phyloP scores from a whole-genome alignment of 768 basidiomycete genomes.

The Tubosaeta brunneosetosa region DNA sequence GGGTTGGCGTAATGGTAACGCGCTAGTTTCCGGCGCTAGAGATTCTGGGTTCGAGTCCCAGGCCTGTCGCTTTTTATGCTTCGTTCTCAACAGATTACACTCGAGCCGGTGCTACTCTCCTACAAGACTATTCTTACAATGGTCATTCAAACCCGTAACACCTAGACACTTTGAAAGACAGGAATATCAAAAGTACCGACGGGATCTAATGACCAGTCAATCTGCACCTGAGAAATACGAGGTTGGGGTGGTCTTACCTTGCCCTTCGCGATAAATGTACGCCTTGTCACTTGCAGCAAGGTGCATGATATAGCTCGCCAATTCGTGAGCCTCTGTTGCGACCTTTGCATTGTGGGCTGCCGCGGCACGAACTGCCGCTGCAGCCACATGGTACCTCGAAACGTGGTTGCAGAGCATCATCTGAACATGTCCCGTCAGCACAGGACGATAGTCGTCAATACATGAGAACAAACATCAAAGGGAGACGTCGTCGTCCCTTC shows the following conservation, averaged over 20 bases:
- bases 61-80: conserved; percentile 45
- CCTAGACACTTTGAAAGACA: conserved; percentile 27
- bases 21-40: conserved; percentile 63
- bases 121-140: conserved; percentile 7
- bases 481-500: conserved; percentile 81
- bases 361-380: conserved; percentile 54
- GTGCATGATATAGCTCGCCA: conserved; percentile 56
- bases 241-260: conserved; percentile 36
- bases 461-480: conserved; percentile 51
- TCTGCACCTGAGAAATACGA: background rate
- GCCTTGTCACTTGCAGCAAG: conserved; percentile 56
- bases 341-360: conserved; percentile 49
- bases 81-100: background rate
- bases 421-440: conserved; percentile 27
- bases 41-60: conserved; percentile 62
- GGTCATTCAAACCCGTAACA: background rate
- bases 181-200: conserved; percentile 44
- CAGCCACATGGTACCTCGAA: conserved; percentile 63
- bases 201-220: conserved; percentile 24
- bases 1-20: conserved; percentile 65
- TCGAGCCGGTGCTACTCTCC: background rate
- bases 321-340: conserved; percentile 53
- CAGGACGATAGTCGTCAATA: background rate
- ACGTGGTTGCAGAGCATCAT: conserved; percentile 74
- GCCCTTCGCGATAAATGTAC: conserved; percentile 55